Percentiles rank a stretch among this genome's conserved stretches.
phyloP scores from a whole-genome alignment of 371 early-diverging fungal species.

The Coemansia sp. region DNA sequence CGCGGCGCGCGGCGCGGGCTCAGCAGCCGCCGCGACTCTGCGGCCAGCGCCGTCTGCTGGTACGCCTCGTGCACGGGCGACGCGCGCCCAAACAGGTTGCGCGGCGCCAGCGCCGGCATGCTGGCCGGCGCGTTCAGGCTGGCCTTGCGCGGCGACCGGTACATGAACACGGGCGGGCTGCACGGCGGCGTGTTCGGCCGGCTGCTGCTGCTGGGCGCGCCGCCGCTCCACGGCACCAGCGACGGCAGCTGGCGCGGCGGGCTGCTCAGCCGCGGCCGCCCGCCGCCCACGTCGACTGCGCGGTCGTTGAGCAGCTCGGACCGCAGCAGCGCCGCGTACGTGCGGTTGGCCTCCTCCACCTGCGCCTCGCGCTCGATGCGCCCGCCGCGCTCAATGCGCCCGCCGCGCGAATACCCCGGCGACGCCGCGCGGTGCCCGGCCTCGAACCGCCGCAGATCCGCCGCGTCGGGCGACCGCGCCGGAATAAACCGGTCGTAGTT shows the following conservation, averaged over 20 bases:
- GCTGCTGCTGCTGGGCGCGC: slow-evolving; percentile 31
- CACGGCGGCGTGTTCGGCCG: slow-evolving; percentile 43
- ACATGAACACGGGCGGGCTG: slow-evolving; percentile 34
- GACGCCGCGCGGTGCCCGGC: slow-evolving; percentile 18
- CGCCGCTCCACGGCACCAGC: slow-evolving; percentile 43
- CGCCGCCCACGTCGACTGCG: slow-evolving; percentile 9
- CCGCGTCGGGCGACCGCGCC: slow-evolving; percentile 24
- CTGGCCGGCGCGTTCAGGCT: slow-evolving; percentile 10
- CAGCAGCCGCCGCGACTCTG: slow-evolving; percentile 29
- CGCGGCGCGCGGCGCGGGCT: slow-evolving; percentile 46
- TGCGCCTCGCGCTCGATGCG: slow-evolving; percentile 29
- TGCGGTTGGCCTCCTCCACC: slow-evolving; percentile 46
- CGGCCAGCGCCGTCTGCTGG: slow-evolving; percentile 19
- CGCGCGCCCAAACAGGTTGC: slow-evolving; percentile 33
- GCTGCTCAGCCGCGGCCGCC: slow-evolving; percentile 26
- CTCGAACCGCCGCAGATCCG: slow-evolving; percentile 31
- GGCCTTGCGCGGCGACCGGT: slow-evolving; percentile 39
- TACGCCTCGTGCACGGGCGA: slow-evolving; percentile 42
- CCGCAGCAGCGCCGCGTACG: slow-evolving; percentile 46
- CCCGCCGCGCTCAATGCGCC: too few species aligned
- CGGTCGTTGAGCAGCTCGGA: slow-evolving; percentile 46
- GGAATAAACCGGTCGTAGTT: slow-evolving; percentile 50
- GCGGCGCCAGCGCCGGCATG: slow-evolving; percentile 4
- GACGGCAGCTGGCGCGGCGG: slow-evolving; percentile 41
- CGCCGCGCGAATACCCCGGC: slow-evolving; percentile 23